Evolutionary conservation across 257 asterid genomes (phyloP).

Genomic region (Solanum infundibuliforme): DNA sequence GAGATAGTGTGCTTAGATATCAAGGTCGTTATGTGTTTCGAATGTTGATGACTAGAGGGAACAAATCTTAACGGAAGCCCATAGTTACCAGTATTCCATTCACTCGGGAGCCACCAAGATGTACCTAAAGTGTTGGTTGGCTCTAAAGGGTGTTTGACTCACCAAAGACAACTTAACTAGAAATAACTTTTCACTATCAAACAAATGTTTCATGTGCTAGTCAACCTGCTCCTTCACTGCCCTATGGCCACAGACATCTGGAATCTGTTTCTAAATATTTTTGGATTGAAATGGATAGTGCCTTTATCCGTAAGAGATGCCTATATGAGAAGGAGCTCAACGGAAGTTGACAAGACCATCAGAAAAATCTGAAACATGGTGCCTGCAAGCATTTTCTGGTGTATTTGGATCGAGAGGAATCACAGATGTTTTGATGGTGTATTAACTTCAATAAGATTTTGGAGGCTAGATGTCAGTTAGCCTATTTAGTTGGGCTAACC

Average conservation of each 20-base stretch:
- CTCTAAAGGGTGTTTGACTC: not conserved
- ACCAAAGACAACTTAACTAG: not conserved
- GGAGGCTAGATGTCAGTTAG: not conserved
- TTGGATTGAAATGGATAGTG: not conserved
- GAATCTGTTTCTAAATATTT: not conserved
- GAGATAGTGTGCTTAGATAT: too few relatives aligned
- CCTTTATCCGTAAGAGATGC: not conserved
- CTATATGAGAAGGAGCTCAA: not conserved
- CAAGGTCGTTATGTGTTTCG: too few relatives aligned
- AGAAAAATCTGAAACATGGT: not conserved
- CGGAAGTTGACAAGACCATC: not conserved
- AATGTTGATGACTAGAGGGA: too few relatives aligned
- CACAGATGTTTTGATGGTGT: not conserved
- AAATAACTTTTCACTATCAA: not conserved
- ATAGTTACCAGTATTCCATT: too few relatives aligned
- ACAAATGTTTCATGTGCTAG: not conserved
- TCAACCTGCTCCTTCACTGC: not conserved
- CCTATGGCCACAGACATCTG: not conserved
- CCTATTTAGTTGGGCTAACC: not conserved
- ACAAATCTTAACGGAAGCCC: too few relatives aligned
- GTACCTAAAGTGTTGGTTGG: not conserved
- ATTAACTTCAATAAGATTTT: not conserved
- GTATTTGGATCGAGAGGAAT: not conserved
- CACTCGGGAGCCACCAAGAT: too few relatives aligned
- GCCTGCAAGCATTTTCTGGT: not conserved